Base-by-base conservation (phyloP, 1,139 yeast genomes). In the Lodderomyces parapsilosis region DNA sequence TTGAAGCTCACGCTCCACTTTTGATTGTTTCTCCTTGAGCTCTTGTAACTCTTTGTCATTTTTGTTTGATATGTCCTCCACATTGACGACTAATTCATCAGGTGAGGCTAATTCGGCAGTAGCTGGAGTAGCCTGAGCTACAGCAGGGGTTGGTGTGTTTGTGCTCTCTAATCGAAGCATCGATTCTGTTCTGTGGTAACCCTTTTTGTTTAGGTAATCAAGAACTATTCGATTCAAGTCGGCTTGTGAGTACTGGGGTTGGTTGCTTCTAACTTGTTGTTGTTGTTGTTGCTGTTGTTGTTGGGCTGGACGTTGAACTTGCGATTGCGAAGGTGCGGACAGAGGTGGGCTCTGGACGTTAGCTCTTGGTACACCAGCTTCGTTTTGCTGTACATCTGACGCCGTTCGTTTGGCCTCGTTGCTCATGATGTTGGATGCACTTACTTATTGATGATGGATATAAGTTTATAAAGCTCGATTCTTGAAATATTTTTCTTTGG, bases 141-240 rank as follows among this genome's bases (percentile, higher is more conserved):
- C 80, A 1, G 68, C 60, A 17, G 85, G 80, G 1, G 82, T 78
- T 1, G 82, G 79, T 2, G 78, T 78, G 48, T 89, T 83, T 2
- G 94, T 79, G 49, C 89, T 82, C 60, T 94, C 99, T 50, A 90
- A 80, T 50, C 99, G 78, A 47, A 93, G 76, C 84, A 90, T 88
- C 4, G 96, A 90, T 61, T 94, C 99, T 0, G 98, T 91, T 52
- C 86, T 80, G 52, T 89, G 91, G 58, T 89, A 94, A 2, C 99
- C 99, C 60, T 91, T 90, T 59, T 93, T 91, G 62, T 83, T 87
- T 51, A 94, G 76, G 56, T 93, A 93, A 56, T 93, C 99, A 55
- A 93, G 73, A 28, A 93, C 98, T 58, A 91, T 87, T 52, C 94
- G 71, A 63, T 91, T 89, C 62, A 91, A 73, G 62, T 91, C 96